Conservation (phyloP, 2,329 filamentous ascomycete genomes). For the Helotiales sp. region DNA sequence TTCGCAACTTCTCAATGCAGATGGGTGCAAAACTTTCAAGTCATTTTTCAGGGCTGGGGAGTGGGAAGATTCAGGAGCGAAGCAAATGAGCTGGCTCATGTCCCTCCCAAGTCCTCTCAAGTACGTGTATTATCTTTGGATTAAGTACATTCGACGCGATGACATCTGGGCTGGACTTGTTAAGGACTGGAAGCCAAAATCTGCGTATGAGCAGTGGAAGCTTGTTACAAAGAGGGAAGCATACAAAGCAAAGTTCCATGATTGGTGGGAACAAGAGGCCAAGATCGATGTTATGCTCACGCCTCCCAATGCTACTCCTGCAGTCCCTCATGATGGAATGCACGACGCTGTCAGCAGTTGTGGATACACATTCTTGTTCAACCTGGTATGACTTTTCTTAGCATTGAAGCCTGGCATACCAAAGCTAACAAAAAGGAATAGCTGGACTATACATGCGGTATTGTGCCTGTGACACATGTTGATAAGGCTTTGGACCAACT, state of each 20-base stretch:
- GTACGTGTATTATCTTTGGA: conserved; percentile 85
- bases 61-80: conserved; percentile 75
- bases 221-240: conserved; percentile 75
- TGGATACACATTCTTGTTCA: conserved; percentile 93
- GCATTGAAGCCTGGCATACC: background rate
- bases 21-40: conserved; percentile 79
- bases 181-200: conserved; percentile 71
- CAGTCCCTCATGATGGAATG: conserved; percentile 86
- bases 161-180: conserved; percentile 76
- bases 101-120: conserved; percentile 71
- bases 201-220: conserved; percentile 78
- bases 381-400: conserved; percentile 58
- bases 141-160: conserved; percentile 80
- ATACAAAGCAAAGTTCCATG: conserved; percentile 76
- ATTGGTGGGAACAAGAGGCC: conserved; percentile 77
- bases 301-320: conserved; percentile 87
- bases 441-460: conserved; percentile 83
- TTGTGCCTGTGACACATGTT: conserved; percentile 84
- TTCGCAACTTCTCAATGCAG: conserved; percentile 78
- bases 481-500: conserved; percentile 68
- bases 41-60: conserved; percentile 77
- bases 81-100: conserved; percentile 74
- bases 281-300: conserved; percentile 77
- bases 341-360: conserved; percentile 81
- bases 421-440: conserved; percentile 35